Evolutionary conservation across 768 basidiomycete genomes (phyloP), one percentile per base, ranked within the genome.

Genomic region (Boletus bicolor): DNA sequence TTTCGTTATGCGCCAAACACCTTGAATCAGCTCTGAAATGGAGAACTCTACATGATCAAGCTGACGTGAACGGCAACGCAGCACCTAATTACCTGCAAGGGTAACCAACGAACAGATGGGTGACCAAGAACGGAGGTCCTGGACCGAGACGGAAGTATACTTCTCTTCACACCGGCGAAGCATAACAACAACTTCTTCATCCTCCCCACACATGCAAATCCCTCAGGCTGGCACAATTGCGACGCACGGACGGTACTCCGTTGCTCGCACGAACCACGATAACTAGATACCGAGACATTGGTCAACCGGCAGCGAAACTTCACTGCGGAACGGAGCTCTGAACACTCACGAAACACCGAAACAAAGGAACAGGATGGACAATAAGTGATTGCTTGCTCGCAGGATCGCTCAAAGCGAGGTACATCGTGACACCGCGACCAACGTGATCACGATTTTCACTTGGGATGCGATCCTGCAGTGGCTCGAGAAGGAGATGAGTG

Each of bases 101-200:
- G 46, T 26, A 56, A 54, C 43, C 39, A 43, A 42, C 38, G 28
- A 44, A 44, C 52, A 35, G 21, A 59, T 35, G 7, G 39, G 42
- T 51, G 32, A 49, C 45, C 32, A 51, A 35, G 21, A 46, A 53
- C 43, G 19, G 58, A 41, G 35, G 28, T 24, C 26, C 42, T 32
- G 30, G 46, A 39, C 47, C 36, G 15, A 38, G 60, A 43, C 26
- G 48, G 47, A 45, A 43, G 41, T 19, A 42, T 47, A 50, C 58
- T 42, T 50, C 42, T 42, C 50, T 17, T 44, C 36, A 39, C 54
- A 26, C 51, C 10, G 14, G 37, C 45, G 24, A 44, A 41, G n/a
- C 36, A 39, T 54, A 32, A 15, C 46, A 38, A 39, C 45, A 26
- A 35, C 43, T 32, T 46, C 49, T 7, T 24, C 44, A 10, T 36